phyloP scores from a whole-genome alignment of 1,284 basidiomycete species.

The Sanghuangporus weigelae region DNA sequence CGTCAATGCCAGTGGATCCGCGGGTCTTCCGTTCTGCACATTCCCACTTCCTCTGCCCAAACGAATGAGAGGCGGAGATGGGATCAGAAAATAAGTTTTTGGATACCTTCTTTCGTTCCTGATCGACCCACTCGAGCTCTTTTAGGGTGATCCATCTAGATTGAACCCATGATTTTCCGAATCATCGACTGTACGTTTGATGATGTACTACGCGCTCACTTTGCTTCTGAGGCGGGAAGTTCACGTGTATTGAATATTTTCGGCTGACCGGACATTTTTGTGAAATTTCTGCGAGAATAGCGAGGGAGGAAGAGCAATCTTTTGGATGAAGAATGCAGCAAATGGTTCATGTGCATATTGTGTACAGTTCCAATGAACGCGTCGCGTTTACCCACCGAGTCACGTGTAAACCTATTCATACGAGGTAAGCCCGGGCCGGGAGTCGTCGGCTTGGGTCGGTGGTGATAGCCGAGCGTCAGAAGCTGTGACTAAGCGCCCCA shows the following conservation, averaged over 20 bases:
- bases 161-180: conserved; percentile 52
- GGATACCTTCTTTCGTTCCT: conserved; percentile 71
- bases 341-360: no score
- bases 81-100: conserved; percentile 66
- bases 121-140: conserved; percentile 71
- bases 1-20: conserved; percentile 28
- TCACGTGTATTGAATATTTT: conserved; percentile 35
- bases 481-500: no score
- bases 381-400: no score
- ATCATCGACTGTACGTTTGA: conserved; percentile 57
- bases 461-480: no score
- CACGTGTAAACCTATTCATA: not conserved
- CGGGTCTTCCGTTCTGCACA: conserved; percentile 77
- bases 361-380: no score
- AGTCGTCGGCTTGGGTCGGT: no score
- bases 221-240: conserved; percentile 54
- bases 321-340: no score
- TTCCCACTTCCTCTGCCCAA: conserved; percentile 74
- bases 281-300: not conserved
- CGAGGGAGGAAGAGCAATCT: no score
- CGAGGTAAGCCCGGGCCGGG: no score
- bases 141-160: conserved; percentile 70
- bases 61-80: conserved; percentile 27
- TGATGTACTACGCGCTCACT: conserved; percentile 30
- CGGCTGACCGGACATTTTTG: conserved; percentile 28